Evolutionary conservation across 73 alveolate genomes (phyloP).

Genomic region (Breviolum minutum): DNA sequence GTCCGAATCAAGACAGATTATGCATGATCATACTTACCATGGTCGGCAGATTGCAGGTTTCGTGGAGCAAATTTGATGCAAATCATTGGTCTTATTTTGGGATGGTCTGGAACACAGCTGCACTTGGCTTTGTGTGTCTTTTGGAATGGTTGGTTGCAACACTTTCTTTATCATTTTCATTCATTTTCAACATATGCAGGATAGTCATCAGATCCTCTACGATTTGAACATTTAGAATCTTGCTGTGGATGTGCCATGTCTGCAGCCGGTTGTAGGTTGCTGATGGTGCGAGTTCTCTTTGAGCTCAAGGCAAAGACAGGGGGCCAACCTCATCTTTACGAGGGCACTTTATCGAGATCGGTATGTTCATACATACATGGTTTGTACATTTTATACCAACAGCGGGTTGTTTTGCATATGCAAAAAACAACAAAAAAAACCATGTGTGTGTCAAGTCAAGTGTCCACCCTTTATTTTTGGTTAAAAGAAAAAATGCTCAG

Average conservation of each 20-base stretch:
- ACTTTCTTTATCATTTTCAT: background rate
- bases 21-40: background rate
- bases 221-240: background rate
- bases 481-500: background rate
- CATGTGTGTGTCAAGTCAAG: too few relatives aligned
- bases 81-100: background rate
- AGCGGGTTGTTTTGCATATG: too few relatives aligned
- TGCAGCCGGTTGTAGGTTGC: background rate
- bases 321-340: background rate
- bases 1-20: background rate
- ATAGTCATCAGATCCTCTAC: background rate
- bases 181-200: background rate
- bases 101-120: background rate
- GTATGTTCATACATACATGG: too few relatives aligned
- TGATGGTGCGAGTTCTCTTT: conserved; percentile 7
- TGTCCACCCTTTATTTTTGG: background rate
- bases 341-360: too few relatives aligned
- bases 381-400: too few relatives aligned
- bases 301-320: background rate
- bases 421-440: too few relatives aligned
- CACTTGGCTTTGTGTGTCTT: too few relatives aligned
- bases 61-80: background rate
- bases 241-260: too few relatives aligned
- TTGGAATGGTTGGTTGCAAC: background rate
- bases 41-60: background rate